These are phyloP conservation scores for Smittium mucronatum DNA, from an alignment of 371 early-diverging fungal genomes.

Conservation along the genomic window DNA sequence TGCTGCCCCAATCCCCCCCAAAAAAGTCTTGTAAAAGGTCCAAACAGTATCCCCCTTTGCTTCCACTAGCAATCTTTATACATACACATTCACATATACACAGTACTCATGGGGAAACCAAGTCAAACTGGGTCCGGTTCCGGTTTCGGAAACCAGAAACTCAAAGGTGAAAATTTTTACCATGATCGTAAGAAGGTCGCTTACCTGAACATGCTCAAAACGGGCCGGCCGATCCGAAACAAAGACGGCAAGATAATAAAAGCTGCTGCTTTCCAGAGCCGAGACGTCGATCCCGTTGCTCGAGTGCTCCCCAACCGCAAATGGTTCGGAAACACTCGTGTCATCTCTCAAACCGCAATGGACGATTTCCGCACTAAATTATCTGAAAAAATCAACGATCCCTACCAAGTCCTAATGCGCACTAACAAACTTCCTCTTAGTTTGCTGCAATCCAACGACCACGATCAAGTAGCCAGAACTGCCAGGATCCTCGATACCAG, in stretches of 20 bases:
- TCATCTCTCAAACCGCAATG: constrained; percentile 83
- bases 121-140: too few species aligned
- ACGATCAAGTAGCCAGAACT: constrained; percentile 24
- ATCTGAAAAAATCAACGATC: constrained; percentile 75
- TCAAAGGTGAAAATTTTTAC: too few species aligned
- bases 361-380: constrained; percentile 85
- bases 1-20: too few species aligned
- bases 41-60: too few species aligned
- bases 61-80: too few species aligned
- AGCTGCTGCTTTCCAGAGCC: constrained; percentile 86
- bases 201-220: constrained; percentile 82
- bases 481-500: too few species aligned
- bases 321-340: constrained; percentile 97
- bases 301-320: constrained; percentile 89
- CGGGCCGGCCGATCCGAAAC: constrained; percentile 77
- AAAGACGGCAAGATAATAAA: too few species aligned
- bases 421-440: constrained; percentile 98
- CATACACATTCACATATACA: too few species aligned
- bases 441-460: constrained; percentile 71
- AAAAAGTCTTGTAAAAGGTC: too few species aligned
- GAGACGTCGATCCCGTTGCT: constrained; percentile 57
- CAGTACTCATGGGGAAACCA: too few species aligned
- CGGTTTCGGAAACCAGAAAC: too few species aligned
- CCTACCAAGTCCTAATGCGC: constrained; percentile 99
- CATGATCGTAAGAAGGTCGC: constrained; percentile 85